These are phyloP conservation scores for Ophiostoma ips DNA, from an alignment of 2,329 filamentous ascomycete genomes.

Conservation along the genomic window DNA sequence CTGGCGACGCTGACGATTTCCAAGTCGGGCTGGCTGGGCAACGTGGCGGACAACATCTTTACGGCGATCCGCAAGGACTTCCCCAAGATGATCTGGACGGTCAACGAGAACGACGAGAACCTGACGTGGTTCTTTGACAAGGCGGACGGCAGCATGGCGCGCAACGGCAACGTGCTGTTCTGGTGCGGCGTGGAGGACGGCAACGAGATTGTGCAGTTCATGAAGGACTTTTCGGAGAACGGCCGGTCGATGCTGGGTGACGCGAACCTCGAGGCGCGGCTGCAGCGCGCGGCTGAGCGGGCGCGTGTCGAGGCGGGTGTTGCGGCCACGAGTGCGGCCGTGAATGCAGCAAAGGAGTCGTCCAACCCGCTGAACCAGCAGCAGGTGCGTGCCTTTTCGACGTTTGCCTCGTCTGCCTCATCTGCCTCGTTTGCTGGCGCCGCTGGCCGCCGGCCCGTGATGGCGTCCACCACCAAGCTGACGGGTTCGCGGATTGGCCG, in stretches of 20 bases:
- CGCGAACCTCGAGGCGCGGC: conserved; percentile 74
- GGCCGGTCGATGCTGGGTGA: conserved; percentile 80
- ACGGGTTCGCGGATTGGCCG: conserved; percentile 9
- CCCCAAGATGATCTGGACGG: conserved; percentile 87
- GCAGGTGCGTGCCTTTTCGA: conserved; percentile 55
- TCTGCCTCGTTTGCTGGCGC: too few relatives aligned
- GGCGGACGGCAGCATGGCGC: conserved; percentile 79
- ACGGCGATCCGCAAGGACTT: conserved; percentile 87
- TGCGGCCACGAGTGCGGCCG: conserved; percentile 13
- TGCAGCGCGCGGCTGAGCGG: conserved; percentile 59
- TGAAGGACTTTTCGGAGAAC: conserved; percentile 72
- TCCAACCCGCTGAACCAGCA: conserved; percentile 11
- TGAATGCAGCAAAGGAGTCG: conserved; percentile 3
- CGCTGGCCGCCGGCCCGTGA: conserved; percentile 16
- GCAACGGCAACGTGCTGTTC: conserved; percentile 81
- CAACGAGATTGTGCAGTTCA: conserved; percentile 68
- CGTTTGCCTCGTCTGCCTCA: too few relatives aligned
- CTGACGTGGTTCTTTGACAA: conserved; percentile 98
- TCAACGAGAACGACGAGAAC: conserved; percentile 91
- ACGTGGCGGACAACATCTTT: conserved; percentile 92
- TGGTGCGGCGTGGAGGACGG: conserved; percentile 83
- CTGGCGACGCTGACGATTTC: conserved; percentile 86
- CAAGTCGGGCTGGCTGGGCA: conserved; percentile 86
- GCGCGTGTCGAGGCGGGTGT: conserved; percentile 26
- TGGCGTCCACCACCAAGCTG: conserved; percentile 20